A percentile compares a stretch with the other conserved stretches of the same genome.
These are phyloP conservation scores for Trichoderma semiorbis DNA, from an alignment of 2,329 filamentous ascomycete genomes.

Conservation along the genomic window DNA sequence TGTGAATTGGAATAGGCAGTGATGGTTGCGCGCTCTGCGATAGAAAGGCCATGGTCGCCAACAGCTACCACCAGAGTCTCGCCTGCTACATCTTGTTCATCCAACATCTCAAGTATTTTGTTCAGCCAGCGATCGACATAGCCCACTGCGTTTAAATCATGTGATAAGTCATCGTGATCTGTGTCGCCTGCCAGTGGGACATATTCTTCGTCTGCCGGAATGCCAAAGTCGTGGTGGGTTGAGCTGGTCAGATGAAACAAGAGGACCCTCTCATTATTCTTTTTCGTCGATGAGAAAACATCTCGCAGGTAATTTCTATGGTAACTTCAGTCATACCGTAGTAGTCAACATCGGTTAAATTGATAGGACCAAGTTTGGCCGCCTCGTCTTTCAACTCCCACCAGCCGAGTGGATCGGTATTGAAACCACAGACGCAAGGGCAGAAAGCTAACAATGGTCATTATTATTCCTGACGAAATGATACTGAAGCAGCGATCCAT, in stretches of 20 bases:
- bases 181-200: conserved; percentile 24
- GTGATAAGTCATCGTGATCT: conserved; percentile 30
- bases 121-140: conserved; percentile 33
- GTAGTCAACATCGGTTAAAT: conserved; percentile 33
- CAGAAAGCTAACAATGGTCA: too few species aligned
- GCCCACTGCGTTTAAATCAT: conserved; percentile 32
- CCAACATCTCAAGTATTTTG: conserved; percentile 30
- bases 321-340: conserved; percentile 34
- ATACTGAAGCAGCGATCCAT: too few species aligned
- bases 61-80: conserved; percentile 34
- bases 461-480: too few species aligned
- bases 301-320: conserved; percentile 33
- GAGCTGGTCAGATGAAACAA: conserved; percentile 37
- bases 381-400: conserved; percentile 30
- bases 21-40: conserved; percentile 31
- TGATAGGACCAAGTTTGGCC: conserved; percentile 31
- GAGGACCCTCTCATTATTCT: conserved; percentile 33
- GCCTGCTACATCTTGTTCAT: conserved; percentile 32
- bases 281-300: conserved; percentile 22
- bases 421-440: too few species aligned
- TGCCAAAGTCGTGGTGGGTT: conserved; percentile 33
- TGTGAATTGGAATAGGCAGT: conserved; percentile 33
- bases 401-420: conserved; percentile 23
- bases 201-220: conserved; percentile 19
- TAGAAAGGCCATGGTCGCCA: conserved; percentile 36